A percentile compares a stretch with the other conserved stretches of the same genome.
These are phyloP conservation scores for Aspergillus aculeatinus DNA, from an alignment of 2,329 filamentous ascomycete species.

Conservation along the genomic window DNA sequence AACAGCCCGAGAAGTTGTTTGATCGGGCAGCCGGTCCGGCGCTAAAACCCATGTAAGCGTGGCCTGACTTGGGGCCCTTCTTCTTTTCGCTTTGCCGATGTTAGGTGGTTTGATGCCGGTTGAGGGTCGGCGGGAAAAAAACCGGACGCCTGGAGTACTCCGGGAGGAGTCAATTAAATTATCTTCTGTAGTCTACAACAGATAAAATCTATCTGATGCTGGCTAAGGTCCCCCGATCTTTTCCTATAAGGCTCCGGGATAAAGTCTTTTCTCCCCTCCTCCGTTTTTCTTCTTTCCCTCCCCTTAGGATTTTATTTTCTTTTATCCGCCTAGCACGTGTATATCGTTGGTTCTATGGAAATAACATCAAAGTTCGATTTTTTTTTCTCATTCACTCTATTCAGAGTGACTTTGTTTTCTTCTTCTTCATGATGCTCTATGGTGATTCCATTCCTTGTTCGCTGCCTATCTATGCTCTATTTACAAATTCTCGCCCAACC, in stretches of 20 bases:
- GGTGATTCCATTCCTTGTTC: neutral
- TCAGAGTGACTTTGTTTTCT: neutral
- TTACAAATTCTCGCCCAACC: neutral
- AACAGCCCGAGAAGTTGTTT: slow-evolving; percentile 10
- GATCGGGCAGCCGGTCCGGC: slow-evolving; percentile 17
- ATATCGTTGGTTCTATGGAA: neutral
- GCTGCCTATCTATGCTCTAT: neutral
- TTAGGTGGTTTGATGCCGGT: slow-evolving; percentile 6
- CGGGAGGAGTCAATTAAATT: no score
- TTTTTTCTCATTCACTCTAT: neutral
- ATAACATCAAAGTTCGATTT: neutral
- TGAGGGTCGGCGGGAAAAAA: neutral
- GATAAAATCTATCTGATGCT: no score
- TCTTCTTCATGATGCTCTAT: no score
- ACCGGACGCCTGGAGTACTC: neutral
- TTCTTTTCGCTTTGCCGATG: slow-evolving; percentile 12
- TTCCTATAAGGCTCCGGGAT: neutral
- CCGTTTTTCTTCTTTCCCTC: neutral
- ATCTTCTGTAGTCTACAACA: no score
- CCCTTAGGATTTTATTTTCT: neutral
- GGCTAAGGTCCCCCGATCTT: neutral
- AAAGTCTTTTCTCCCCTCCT: neutral
- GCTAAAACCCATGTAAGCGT: slow-evolving; percentile 8
- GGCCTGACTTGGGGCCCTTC: slow-evolving; percentile 3
- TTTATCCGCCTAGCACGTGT: neutral